A percentile compares a stretch with the other conserved stretches of the same genome.
phyloP scores from a whole-genome alignment of 345 rosid species.

The Dovyalis caffra region DNA sequence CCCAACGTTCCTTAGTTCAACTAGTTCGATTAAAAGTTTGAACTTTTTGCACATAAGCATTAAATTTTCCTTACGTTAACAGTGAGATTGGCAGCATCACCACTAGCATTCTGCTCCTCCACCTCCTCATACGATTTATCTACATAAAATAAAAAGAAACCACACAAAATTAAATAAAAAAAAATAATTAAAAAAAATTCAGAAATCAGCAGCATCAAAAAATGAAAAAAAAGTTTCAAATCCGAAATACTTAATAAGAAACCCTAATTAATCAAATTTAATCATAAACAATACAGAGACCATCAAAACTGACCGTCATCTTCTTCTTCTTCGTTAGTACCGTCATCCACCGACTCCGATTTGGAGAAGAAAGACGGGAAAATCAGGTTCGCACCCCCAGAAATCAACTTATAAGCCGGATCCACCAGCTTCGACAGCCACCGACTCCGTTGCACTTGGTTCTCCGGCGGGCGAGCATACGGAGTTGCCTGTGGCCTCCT shows the following conservation, averaged over 20 bases:
- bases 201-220: background rate
- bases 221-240: background rate
- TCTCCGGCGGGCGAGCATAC: conserved; percentile 55
- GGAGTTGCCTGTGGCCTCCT: conserved; percentile 50
- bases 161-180: background rate
- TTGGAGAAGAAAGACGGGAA: conserved; percentile 66
- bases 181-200: background rate
- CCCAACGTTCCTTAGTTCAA: background rate
- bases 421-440: conserved; percentile 76
- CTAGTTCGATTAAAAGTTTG: background rate
- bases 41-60: background rate
- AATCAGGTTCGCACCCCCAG: conserved; percentile 62
- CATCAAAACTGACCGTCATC: conserved; percentile 7
- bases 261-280: conserved; percentile 21
- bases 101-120: conserved; percentile 28
- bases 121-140: conserved; percentile 25
- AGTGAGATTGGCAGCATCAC: conserved; percentile 17
- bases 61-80: conserved; percentile 35
- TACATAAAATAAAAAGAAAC: conserved; percentile 23
- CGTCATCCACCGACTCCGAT: conserved; percentile 17
- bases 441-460: conserved; percentile 35
- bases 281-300: background rate
- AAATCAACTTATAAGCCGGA: conserved; percentile 71
- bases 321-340: conserved; percentile 15
- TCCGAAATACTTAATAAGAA: background rate